Evolutionary conservation across 2,329 filamentous ascomycete species (phyloP).

Genomic region (Pyrenophora tritici-repentis): DNA sequence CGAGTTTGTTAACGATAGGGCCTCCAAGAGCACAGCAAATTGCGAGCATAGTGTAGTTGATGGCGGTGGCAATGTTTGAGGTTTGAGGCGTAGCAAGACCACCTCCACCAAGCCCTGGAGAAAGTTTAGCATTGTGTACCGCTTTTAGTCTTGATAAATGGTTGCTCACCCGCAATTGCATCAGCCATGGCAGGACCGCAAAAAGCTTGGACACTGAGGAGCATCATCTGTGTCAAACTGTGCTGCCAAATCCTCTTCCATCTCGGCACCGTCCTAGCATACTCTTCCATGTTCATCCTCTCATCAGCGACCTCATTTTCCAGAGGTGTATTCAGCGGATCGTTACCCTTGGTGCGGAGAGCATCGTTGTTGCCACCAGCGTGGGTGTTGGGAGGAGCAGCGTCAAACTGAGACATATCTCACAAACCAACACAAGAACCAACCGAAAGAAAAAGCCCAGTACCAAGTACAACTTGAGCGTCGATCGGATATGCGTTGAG

Average conservation of each 20-base stretch:
- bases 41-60: constrained; percentile 38
- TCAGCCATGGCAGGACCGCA: constrained; percentile 40
- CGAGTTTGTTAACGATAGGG: constrained; percentile 55
- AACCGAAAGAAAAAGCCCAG: background rate
- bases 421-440: background rate
- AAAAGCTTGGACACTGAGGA: constrained; percentile 55
- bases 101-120: constrained; percentile 44
- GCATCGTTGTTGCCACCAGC: constrained; percentile 39
- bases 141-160: background rate
- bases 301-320: constrained; percentile 27
- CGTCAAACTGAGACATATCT: constrained; percentile 37
- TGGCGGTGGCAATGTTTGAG: constrained; percentile 48
- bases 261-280: constrained; percentile 38
- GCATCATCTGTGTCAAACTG: constrained; percentile 57
- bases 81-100: constrained; percentile 53
- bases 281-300: constrained; percentile 47
- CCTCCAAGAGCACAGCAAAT: constrained; percentile 50
- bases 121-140: background rate
- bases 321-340: constrained; percentile 29
- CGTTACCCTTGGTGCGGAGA: constrained; percentile 32
- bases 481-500: constrained; percentile 3
- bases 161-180: constrained; percentile 32
- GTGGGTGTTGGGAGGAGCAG: constrained; percentile 41
- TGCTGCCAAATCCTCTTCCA: constrained; percentile 56
- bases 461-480: constrained; percentile 1